Percentiles rank a stretch among this genome's conserved stretches.
Conservation (phyloP, 2,329 filamentous ascomycete species). For the Pseudogymnoascus sp. region DNA sequence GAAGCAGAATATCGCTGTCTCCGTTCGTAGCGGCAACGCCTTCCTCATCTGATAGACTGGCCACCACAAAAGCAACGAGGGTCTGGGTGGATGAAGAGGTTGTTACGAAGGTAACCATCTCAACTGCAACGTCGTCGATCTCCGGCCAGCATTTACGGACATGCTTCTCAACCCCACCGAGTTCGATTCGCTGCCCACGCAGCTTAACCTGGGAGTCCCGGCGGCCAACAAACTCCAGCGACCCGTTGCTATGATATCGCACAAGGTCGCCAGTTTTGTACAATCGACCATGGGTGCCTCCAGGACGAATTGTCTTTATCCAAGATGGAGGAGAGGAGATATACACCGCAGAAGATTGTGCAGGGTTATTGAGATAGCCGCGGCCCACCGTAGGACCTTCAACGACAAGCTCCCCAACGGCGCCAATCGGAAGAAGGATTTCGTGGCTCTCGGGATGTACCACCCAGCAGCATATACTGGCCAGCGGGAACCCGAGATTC, state of each 20-base stretch:
- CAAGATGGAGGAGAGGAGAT: conserved; percentile 28
- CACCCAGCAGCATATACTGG: conserved; percentile 29
- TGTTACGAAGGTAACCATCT: neutral
- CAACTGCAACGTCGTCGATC: neutral
- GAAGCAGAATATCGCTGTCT: neutral
- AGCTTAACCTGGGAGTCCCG: conserved; percentile 55
- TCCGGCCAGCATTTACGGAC: neutral
- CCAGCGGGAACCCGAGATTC: conserved; percentile 5
- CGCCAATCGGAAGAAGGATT: neutral
- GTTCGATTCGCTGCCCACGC: conserved; percentile 17
- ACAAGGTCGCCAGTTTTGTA: conserved; percentile 56
- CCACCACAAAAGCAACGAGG: neutral
- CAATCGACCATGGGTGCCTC: conserved; percentile 26
- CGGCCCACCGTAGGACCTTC: conserved; percentile 47
- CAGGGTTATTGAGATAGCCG: conserved; percentile 48
- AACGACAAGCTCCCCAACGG: neutral
- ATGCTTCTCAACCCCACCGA: conserved; percentile 15
- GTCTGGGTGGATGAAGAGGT: neutral
- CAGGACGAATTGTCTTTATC: neutral
- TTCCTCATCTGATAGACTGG: neutral
- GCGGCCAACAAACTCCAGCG: conserved; percentile 48
- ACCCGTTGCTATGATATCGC: conserved; percentile 40
- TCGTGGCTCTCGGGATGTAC: conserved; percentile 1
- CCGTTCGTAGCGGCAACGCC: neutral
- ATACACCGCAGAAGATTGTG: conserved; percentile 48